Evolutionary conservation across 2,329 filamentous ascomycete species (phyloP).

Genomic region (Colletotrichum sp.): DNA sequence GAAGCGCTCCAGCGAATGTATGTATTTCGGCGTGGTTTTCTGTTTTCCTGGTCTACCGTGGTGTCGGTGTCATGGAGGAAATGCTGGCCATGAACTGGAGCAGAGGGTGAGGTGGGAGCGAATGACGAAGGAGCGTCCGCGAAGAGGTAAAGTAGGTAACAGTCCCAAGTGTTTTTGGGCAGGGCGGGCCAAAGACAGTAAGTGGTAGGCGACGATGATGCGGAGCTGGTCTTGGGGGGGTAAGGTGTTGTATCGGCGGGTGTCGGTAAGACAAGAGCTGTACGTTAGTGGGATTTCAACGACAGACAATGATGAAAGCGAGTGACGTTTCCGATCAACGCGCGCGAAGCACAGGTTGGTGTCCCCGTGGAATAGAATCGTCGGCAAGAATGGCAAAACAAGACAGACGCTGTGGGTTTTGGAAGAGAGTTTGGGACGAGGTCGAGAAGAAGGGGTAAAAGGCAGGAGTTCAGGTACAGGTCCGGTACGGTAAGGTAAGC

Average conservation of each 20-base stretch:
- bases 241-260: neutral
- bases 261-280: slow-evolving; percentile 20
- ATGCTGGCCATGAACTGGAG: neutral
- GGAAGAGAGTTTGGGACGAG: neutral
- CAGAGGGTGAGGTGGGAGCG: neutral
- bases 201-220: slow-evolving; percentile 18
- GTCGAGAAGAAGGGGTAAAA: neutral
- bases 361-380: neutral
- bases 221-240: slow-evolving; percentile 9
- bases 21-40: neutral
- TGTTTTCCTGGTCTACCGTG: neutral
- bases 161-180: neutral
- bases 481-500: slow-evolving; percentile 5
- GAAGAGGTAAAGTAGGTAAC: neutral
- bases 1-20: neutral
- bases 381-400: neutral
- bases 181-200: slow-evolving; percentile 3
- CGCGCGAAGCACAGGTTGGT: slow-evolving; percentile 1
- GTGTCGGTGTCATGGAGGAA: slow-evolving; percentile 1
- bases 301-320: slow-evolving; percentile 16
- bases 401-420: neutral
- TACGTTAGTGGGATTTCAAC: slow-evolving; percentile 20
- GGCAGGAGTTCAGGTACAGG: neutral
- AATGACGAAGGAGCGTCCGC: slow-evolving; percentile 3
- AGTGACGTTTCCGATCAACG: slow-evolving; percentile 19